Evolutionary conservation across 1,284 basidiomycete genomes (phyloP), one percentile per base, ranked within the genome.

Genomic region (Peniophora sp.): DNA sequence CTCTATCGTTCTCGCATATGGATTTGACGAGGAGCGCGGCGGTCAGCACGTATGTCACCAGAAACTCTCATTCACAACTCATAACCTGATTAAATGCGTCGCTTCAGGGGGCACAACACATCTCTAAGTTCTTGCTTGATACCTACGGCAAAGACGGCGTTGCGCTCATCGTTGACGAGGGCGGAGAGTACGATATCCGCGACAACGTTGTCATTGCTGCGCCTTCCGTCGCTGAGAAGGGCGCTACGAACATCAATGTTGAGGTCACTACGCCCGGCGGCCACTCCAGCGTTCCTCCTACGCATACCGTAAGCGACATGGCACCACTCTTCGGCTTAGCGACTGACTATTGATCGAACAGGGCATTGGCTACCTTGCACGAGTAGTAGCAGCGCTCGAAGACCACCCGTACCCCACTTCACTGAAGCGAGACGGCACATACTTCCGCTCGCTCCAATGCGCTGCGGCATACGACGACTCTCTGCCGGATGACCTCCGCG

Each of bases 11-110:
- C 68, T 89, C 43, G 76, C 82, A 1, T 83, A 81, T 56, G 87
- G 89, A 10, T 85, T 84, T 56, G 88, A 90, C 61, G 89, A 90
- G 62, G 88, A 91, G 68, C 66, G 73, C 16, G 72, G 73, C 50
- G 85, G 83, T 35, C 53, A 50, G n/a, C 63, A 81, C 54, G 73
- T 74, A 61, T 41, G 60, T 47, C n/a, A 23, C 38, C 32, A 12
- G n/a, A 11, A 10, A 44, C 48, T 22, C 17, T 41, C n/a, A 10
- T 24, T 20, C 34, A 45, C 43, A 5, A n/a, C 3, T 16, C 8
- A 16, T 8, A 44, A 39, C 17, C 17, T 47, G n/a, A n/a, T 35
- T 53, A 6, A 48, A 48, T 54, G 25, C 35, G 32, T 17, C 51
- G 5, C n/a, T 8, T n/a, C 34, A 78, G 75, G 84, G 83, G n/a